Conservation (phyloP, 345 rosid species). For the Acer yangbiense region DNA sequence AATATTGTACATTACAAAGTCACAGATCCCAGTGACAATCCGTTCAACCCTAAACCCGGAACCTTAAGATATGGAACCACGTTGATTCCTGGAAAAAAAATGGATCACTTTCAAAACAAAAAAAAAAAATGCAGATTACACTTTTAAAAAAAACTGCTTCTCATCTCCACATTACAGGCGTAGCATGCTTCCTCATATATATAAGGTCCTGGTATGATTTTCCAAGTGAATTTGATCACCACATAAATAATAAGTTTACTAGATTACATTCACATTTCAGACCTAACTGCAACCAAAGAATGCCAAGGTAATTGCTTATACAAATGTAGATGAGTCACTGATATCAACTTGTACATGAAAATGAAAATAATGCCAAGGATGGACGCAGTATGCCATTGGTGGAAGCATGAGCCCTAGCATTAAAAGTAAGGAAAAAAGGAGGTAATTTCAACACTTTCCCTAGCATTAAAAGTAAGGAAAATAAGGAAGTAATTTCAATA, state of each 20-base stretch:
- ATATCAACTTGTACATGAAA: background rate
- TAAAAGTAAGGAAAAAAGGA: conserved; percentile 34
- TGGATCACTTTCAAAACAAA: conserved; percentile 76
- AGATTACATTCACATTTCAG: conserved; percentile 30
- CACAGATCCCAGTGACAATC: conserved; percentile 64
- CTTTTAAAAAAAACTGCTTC: conserved; percentile 49
- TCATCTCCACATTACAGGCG: conserved; percentile 58
- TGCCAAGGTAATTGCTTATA: conserved; percentile 56
- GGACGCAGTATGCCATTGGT: conserved; percentile 82
- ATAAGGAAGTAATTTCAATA: no score
- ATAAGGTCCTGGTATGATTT: conserved; percentile 27
- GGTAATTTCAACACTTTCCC: no score
- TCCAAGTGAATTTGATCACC: background rate
- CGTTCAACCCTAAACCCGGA: conserved; percentile 65
- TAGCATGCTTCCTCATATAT: conserved; percentile 60
- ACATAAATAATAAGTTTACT: background rate
- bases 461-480: no score
- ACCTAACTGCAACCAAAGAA: conserved; percentile 82
- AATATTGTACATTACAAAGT: conserved; percentile 49
- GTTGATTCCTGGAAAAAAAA: conserved; percentile 48
- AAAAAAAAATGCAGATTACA: conserved; percentile 55
- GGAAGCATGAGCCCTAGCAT: conserved; percentile 82
- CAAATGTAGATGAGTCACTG: background rate
- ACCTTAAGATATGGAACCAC: conserved; percentile 70
- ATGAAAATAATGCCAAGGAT: conserved; percentile 7